phyloP scores from a whole-genome alignment of 257 asterid species.

The Solanum rostratum region DNA sequence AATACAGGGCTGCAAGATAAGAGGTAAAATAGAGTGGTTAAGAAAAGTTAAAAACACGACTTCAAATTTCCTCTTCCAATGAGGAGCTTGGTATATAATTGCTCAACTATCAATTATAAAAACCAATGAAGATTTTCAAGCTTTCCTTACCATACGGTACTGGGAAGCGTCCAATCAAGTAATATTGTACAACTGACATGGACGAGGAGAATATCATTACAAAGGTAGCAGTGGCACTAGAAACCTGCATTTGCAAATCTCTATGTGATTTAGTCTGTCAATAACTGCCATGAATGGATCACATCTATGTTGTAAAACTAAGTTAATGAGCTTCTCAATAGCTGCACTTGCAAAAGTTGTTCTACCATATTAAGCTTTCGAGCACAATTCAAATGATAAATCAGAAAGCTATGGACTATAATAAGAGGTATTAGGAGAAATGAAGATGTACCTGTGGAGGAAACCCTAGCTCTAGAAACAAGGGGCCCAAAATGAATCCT shows the following conservation, averaged over 20 bases:
- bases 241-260: conserved; percentile 24
- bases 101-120: background rate
- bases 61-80: background rate
- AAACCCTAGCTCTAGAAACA: conserved; percentile 47
- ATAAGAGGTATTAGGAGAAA: background rate
- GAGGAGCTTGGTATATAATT: background rate
- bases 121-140: background rate
- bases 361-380: background rate
- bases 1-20: conserved; percentile 41
- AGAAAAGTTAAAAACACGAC: background rate
- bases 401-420: background rate
- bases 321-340: background rate
- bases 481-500: conserved; percentile 54
- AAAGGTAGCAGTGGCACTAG: conserved; percentile 56
- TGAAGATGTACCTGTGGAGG: conserved; percentile 44
- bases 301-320: too few species aligned
- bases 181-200: conserved; percentile 52
- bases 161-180: conserved; percentile 43
- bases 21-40: background rate
- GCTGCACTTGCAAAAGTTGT: background rate
- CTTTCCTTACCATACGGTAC: conserved; percentile 28
- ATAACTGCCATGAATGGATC: background rate
- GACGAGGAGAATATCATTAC: conserved; percentile 46
- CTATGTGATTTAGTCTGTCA: background rate
- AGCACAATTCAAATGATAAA: background rate